These are phyloP conservation scores for Pyrenophora tritici-repentis DNA, from an alignment of 2,329 filamentous ascomycete genomes.

Conservation along the genomic window DNA sequence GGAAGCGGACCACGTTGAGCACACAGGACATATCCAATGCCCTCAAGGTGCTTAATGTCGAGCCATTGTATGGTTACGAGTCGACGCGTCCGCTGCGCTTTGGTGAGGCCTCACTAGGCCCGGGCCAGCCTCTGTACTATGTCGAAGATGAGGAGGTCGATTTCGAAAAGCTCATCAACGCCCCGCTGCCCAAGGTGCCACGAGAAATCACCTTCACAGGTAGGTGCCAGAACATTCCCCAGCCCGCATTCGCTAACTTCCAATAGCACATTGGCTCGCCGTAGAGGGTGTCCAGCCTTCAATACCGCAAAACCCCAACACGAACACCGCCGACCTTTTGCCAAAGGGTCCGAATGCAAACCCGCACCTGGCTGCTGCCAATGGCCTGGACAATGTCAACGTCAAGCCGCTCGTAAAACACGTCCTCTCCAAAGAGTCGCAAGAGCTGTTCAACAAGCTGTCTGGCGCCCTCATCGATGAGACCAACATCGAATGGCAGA, in stretches of 20 bases:
- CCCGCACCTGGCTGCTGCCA: constrained; percentile 78
- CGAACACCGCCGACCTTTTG: constrained; percentile 83
- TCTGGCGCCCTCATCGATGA: constrained; percentile 87
- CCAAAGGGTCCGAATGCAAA: constrained; percentile 91
- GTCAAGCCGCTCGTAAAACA: constrained; percentile 95
- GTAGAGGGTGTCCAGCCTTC: constrained; percentile 97
- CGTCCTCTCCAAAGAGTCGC: constrained; percentile 91
- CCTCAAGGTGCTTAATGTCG: constrained; percentile 83
- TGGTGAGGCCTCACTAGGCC: constrained; percentile 90
- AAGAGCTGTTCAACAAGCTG: constrained; percentile 96
- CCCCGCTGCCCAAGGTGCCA: constrained; percentile 90
- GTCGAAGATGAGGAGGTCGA: constrained; percentile 98
- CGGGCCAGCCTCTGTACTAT: constrained; percentile 93
- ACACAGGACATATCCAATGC: constrained; percentile 90
- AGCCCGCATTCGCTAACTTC: constrained; percentile 10
- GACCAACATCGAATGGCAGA: constrained; percentile 81
- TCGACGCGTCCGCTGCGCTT: constrained; percentile 86
- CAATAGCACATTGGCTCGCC: constrained; percentile 88
- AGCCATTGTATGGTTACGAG: constrained; percentile 96
- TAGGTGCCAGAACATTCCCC: constrained; percentile 47
- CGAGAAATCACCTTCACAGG: constrained; percentile 90
- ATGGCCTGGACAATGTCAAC: constrained; percentile 79
- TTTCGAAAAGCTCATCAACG: constrained; percentile 98
- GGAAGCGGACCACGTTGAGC: constrained; percentile 81
- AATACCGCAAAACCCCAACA: constrained; percentile 93